Percentiles rank a stretch among this genome's conserved stretches.
Evolutionary conservation across 1,284 basidiomycete genomes (phyloP).

Genomic region (Boletus calvinii): DNA sequence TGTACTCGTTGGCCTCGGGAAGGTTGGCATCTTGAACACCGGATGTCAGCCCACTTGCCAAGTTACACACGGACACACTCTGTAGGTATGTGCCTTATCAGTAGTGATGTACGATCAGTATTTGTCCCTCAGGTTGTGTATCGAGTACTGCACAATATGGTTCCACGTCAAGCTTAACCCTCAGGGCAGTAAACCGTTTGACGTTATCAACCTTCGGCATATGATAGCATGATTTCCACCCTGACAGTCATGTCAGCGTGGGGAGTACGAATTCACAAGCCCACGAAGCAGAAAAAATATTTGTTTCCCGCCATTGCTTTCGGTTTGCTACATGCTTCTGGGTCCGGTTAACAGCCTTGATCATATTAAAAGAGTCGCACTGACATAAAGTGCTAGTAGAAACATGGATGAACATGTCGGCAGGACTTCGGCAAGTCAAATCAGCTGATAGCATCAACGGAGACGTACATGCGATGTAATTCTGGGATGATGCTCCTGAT

Average conservation of each 20-base stretch:
- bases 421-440: not conserved
- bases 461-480: not conserved
- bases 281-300: not conserved
- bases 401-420: not conserved
- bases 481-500: not conserved
- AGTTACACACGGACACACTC: not conserved
- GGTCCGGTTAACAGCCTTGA: not conserved
- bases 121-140: too few species aligned
- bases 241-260: not conserved
- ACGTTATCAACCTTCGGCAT: not conserved
- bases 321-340: too few species aligned
- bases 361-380: too few species aligned
- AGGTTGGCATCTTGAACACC: not conserved
- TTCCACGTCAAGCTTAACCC: too few species aligned
- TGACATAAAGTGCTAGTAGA: not conserved
- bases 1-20: not conserved
- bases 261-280: constrained; percentile 2
- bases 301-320: too few species aligned
- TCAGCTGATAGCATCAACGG: not conserved
- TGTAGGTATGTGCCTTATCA: not conserved
- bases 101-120: not conserved
- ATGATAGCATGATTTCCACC: not conserved
- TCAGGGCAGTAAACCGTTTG: not conserved
- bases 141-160: too few species aligned
- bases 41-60: not conserved